Base-by-base conservation (phyloP, 2,329 filamentous ascomycete genomes). In the Hymenoscyphus fraxineus region DNA sequence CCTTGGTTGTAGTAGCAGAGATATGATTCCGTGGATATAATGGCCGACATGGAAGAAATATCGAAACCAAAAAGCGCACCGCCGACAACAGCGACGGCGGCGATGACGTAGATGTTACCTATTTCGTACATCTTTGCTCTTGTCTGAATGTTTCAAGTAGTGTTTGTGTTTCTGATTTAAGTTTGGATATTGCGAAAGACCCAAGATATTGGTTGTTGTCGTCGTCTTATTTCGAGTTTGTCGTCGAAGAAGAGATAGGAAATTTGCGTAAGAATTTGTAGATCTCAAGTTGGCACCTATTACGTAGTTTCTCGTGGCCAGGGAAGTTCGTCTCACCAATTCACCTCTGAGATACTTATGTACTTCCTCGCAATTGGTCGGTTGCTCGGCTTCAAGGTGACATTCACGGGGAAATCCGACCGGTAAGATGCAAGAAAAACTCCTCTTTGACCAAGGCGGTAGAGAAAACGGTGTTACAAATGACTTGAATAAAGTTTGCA, bases 21-120 rank as follows among this genome's bases (percentile, higher is more conserved):
- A 70, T 85, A 85, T 63, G 82, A 78, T 5, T 78, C 67, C 13
- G 81, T 81, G 35, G 80, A 80, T 66, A 85, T 82, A 71, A 85
- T 85, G 64, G 83, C 84, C 16, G 81, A 82, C 80, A 85, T 85
- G 64, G 83, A 85, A 35, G 80, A 81, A 65, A 85, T 84, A 67
- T 85, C 83, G 73, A 86, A 86, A 59, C 72, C 73, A 56, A 74
- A 74, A 2, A 75, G 65, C 19, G 67, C 73, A 60, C 73, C 73
- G 35, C 73, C 73, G 22, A 75, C 70, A 22, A 75, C 73, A 39
- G 73, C 68, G 19, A 74, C 71, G 7, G 73, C 73, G 60, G 73
- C 70, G 60, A 75, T 75, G 16, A 71, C 69, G 61, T 74, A 74
- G 54, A 73, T 64, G 44, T 74, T 74, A 2, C 72, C 72, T 51